Base-by-base conservation (phyloP, 1,139 yeast genomes). In the Diutina rugosa region DNA sequence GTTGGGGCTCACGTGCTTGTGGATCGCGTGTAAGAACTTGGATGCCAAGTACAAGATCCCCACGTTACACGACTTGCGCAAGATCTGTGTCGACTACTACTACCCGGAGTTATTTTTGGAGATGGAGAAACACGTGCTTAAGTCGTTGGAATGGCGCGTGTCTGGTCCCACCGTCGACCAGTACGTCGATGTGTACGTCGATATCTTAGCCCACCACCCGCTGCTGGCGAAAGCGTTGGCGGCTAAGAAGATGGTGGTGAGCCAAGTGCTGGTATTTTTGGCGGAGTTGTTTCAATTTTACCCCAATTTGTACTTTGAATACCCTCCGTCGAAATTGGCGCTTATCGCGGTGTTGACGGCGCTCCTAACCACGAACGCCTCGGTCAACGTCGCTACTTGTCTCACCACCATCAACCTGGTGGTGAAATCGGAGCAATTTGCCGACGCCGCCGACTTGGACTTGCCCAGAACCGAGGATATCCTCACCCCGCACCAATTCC, bases 21-120 rank as follows among this genome's bases (percentile, higher is more conserved):
- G 93, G 95, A 78, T 85, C 56, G 79, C 87, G 51, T 81, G 90
- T 60, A 87, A 87, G 69, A 84, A 80, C 66, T 75, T 81, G 68
- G 93, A 86, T 65, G 75, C 82, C 57, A 87, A 87, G 69, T 79
- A 79, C 62, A 81, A 81, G 64, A 80, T 84, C 55, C 88, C 90
- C 35, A 72, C 81, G 26, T 67, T 82, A 59, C 76, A 77, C 61
- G 82, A 80, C 62, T 72, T 81, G 59, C 71, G 84, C 63, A 76
- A 76, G 61, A 77, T 83, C 68, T 85, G 90, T 64, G 85, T 87
- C 67, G 79, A 80, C 61, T 78, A 83, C 63, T 82, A 82, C 67
- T 74, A 81, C 51, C 81, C 80, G 61, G 74, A 77, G 58, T 73
- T 82, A 57, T 85, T 86, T 64, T 71, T 82, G 58, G 85, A 82